Evolutionary conservation across 2,329 filamentous ascomycete genomes (phyloP).

Genomic region (Penicillium sp.): DNA sequence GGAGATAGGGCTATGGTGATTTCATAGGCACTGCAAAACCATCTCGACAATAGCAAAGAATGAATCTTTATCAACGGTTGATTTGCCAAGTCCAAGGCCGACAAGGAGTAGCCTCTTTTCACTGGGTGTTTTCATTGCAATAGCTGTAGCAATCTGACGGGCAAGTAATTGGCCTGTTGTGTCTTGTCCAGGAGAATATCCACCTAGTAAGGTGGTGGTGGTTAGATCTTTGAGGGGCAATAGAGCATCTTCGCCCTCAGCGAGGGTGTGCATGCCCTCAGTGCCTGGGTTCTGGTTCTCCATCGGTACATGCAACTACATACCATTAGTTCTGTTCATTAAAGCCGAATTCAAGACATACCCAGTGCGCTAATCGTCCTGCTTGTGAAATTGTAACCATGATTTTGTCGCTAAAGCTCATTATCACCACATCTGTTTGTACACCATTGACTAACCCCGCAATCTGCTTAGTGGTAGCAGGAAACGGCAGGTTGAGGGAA

Average conservation of each 20-base stretch:
- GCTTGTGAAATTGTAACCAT: constrained; percentile 80
- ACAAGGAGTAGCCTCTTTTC: constrained; percentile 53
- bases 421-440: constrained; percentile 61
- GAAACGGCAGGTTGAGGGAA: constrained; percentile 51
- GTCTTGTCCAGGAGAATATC: constrained; percentile 68
- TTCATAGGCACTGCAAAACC: constrained; percentile 35
- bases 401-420: constrained; percentile 81
- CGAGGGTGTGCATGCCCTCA: constrained; percentile 33
- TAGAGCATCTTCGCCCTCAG: constrained; percentile 44
- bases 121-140: constrained; percentile 60
- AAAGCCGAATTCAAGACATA: constrained; percentile 39
- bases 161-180: constrained; percentile 80
- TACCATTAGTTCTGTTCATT: constrained; percentile 7
- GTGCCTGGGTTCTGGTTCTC: constrained; percentile 30
- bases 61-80: constrained; percentile 33
- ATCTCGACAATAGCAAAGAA: constrained; percentile 40
- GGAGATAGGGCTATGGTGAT: background rate
- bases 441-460: constrained; percentile 58
- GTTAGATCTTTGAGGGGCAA: constrained; percentile 76
- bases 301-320: constrained; percentile 27
- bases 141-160: constrained; percentile 73
- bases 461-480: constrained; percentile 53
- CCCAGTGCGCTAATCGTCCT: constrained; percentile 84
- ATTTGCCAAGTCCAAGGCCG: constrained; percentile 48
- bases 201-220: constrained; percentile 77